Base-by-base conservation (phyloP, 768 basidiomycete genomes). In the Serendipita sp. region DNA sequence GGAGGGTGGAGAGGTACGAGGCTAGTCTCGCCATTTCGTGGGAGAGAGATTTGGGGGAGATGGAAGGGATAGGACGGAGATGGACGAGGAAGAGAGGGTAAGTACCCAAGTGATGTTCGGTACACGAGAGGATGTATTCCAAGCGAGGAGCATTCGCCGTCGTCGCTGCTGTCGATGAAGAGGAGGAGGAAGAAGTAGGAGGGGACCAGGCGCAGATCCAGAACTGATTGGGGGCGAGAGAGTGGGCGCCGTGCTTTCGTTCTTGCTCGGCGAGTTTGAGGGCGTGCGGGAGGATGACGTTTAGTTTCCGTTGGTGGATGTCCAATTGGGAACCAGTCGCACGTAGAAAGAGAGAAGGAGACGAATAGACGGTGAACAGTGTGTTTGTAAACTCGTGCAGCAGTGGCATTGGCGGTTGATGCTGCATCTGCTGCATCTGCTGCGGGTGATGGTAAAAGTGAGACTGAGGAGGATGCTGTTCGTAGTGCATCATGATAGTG, bases 81-180 rank as follows among this genome's bases (percentile, higher is more conserved):
- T 76, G 73, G 70, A 78, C 80, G 34, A 89, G 75, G 74, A 89
- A 89, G 5, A 86, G 68, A 2, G 88, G 89, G 67, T 89, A 86
- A 54, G 75, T 70, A 0, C 81, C 86, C 60, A 85, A 74, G 18
- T 73, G 70, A 0, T 81, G 81, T 34, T 78, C 72, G 0, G 84
- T 86, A 68, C 81, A 82, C 10, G 85, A 80, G 2, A 88, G 74
- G 7, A 89, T 73, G 45, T 69, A 64, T 58, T 70, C 69, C 15
- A 70, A 66, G 30, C 35, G 41, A 15, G 68, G 51, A 18, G 11
- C 48, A 24, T 28, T 47, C 45, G 24, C 16, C 13, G 63, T 45
- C 63, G 30, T 63, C 30, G 7, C 34, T 16, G 32, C 24, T 24
- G 24, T 24, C 24, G 24, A 24, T 24, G 24, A 24, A 24, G 24